Conservation (phyloP, 805 yeast species). For the Yarrowia sp. region DNA sequence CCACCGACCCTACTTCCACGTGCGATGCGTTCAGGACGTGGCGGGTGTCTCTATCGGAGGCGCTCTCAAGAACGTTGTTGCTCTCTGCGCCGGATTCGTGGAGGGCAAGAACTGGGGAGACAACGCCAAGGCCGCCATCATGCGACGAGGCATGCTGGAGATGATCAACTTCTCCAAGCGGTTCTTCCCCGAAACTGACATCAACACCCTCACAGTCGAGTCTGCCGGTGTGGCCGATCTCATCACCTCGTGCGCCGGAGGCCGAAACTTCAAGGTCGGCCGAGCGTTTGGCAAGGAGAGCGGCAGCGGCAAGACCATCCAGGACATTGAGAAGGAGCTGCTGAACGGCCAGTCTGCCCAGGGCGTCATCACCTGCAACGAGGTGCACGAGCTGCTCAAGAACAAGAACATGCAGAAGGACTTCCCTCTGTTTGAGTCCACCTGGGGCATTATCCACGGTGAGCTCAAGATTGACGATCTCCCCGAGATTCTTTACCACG, state of each 20-base stretch:
- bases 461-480: slow-evolving; percentile 74
- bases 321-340: slow-evolving; percentile 82
- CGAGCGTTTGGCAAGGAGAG: slow-evolving; percentile 71
- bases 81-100: slow-evolving; percentile 95
- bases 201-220: slow-evolving; percentile 88
- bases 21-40: slow-evolving; percentile 86
- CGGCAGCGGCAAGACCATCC: slow-evolving; percentile 69
- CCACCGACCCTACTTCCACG: slow-evolving; percentile 99
- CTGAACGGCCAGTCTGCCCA: slow-evolving; percentile 97
- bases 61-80: slow-evolving; percentile 95
- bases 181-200: slow-evolving; percentile 77
- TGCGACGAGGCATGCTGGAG: slow-evolving; percentile 94
- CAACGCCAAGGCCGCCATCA: slow-evolving; percentile 96
- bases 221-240: slow-evolving; percentile 98
- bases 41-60: slow-evolving; percentile 97
- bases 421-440: slow-evolving; percentile 82
- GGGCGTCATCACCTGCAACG: slow-evolving; percentile 89
- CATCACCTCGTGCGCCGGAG: slow-evolving; percentile 97
- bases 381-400: slow-evolving; percentile 83
- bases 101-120: slow-evolving; percentile 99
- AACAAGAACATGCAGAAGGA: slow-evolving; percentile 62
- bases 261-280: slow-evolving; percentile 94
- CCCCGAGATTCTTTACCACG: slow-evolving; percentile 54
- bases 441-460: slow-evolving; percentile 83
- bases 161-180: slow-evolving; percentile 82